Base-by-base conservation (phyloP, 495 filamentous ascomycete genomes). In the Aspergillus olivimuriae region DNA sequence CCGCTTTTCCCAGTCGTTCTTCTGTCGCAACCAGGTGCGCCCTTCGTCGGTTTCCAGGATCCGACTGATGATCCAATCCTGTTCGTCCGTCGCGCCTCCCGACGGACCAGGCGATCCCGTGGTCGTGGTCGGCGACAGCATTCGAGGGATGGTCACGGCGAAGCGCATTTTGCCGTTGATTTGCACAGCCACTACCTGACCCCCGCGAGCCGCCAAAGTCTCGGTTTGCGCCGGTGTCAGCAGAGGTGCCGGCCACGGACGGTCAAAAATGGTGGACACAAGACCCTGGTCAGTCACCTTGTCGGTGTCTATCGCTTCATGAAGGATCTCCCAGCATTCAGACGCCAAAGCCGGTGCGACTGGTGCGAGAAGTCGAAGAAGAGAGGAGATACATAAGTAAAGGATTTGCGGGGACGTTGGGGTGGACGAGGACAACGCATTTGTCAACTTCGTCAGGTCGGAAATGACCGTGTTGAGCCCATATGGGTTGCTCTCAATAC, bases 381-480 rank as follows among this genome's bases (percentile, higher is more conserved):
- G 70, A 18, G 68, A 62, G 14, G 62, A 73, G 35, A 70, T 38
- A 38, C 52, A 59, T 17, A 61, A 60, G 41, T 70, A 66, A 11
- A 63, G 53, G 26, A 62, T 55, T 19, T 55, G 44, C n/a, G 61
- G 58, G 2, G 58, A 61, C 9, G 54, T 60, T 0, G 58, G 55
- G 1, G 63, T 53, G 2, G 68, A 51, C 6, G 63, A 58, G 41
- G 52, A 52, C 5, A 94, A 68, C 2, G 65, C 47, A 55, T 94
- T 91, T 10, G 86, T 88, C 2, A 95, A 72, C 14, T 75, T 77
- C 64, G 84, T 95, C 24, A 95, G 68, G 51, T 89, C 85, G 2
- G 84, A 89, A 14, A 94, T 76, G 24, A 84, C 75, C 2, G 86
- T 92, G 61, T 94, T 95, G 33, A 95, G 70, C 1, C 81, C 58